These are phyloP conservation scores for Salix udensis DNA, from an alignment of 345 rosid species.

Conservation along the genomic window DNA sequence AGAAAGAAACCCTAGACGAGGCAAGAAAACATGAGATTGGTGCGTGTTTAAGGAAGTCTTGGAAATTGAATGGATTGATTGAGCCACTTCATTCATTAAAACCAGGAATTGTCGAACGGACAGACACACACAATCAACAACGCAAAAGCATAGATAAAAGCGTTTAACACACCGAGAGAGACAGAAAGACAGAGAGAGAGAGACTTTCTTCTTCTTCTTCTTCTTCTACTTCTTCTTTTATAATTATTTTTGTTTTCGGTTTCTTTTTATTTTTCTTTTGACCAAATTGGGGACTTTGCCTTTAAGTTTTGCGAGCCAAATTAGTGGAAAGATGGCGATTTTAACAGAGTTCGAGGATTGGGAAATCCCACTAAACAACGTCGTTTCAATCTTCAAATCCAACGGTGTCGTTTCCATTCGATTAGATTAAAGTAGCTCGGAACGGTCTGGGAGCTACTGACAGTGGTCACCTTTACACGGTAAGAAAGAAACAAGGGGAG, in stretches of 20 bases:
- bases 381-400: conserved; percentile 20
- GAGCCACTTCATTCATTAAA: conserved; percentile 2
- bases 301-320: conserved; percentile 19
- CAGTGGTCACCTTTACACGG: conserved; percentile 35
- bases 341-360: conserved; percentile 18
- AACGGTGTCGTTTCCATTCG: neutral
- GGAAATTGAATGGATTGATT: conserved; percentile 27
- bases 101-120: neutral
- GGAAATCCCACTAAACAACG: conserved; percentile 16
- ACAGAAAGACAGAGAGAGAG: neutral
- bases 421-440: neutral
- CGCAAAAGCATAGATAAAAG: conserved; percentile 3
- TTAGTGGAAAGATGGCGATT: conserved; percentile 8
- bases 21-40: conserved; percentile 22
- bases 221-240: neutral
- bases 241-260: neutral
- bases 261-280: neutral
- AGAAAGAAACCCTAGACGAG: conserved; percentile 32
- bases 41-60: conserved; percentile 5
- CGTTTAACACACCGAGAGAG: neutral
- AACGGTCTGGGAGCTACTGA: conserved; percentile 32
- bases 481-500: conserved; percentile 9
- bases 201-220: neutral
- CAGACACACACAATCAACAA: neutral
- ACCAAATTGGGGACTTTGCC: neutral